Conservation (phyloP, 176 grass and related monocot species). For the Pontederia paniculata region DNA sequence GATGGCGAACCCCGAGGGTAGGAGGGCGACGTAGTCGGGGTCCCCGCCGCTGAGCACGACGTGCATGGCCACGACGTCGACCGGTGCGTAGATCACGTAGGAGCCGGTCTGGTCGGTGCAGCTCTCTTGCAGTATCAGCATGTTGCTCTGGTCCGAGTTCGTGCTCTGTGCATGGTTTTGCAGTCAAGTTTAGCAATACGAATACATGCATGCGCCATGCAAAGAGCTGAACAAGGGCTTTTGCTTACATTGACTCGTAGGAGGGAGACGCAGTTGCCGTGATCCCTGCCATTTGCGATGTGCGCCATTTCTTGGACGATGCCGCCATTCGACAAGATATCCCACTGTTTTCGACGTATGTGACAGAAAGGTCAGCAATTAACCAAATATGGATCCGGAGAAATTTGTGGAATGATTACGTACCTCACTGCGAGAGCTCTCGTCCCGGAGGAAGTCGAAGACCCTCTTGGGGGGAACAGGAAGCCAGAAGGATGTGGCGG, state of each 20-base stretch:
- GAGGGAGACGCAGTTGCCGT: conserved; percentile 20
- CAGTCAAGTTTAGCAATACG: not conserved
- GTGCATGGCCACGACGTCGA: conserved; percentile 11
- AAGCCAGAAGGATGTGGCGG: conserved; percentile 20
- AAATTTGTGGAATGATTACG: not conserved
- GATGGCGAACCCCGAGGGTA: conserved; percentile 20
- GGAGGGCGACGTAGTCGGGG: conserved; percentile 10
- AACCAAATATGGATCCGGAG: not conserved
- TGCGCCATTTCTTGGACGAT: conserved; percentile 19
- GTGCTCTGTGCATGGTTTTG: not conserved
- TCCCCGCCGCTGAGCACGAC: conserved; percentile 15
- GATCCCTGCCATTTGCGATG: conserved; percentile 17
- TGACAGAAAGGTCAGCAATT: too few relatives aligned
- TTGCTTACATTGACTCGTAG: conserved; percentile 16
- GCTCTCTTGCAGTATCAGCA: conserved; percentile 23
- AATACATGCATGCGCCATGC: too few relatives aligned
- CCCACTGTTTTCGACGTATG: conserved; percentile 4
- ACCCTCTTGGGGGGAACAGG: conserved; percentile 11
- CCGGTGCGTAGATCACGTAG: conserved; percentile 18
- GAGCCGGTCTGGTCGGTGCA: conserved; percentile 11
- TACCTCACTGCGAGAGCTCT: conserved; percentile 18
- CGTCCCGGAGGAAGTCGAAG: conserved; percentile 17
- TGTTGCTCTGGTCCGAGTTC: conserved; percentile 20
- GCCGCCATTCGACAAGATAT: conserved; percentile 14
- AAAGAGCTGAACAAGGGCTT: not conserved